Percentiles rank a stretch among this genome's conserved stretches.
Evolutionary conservation across 202 grass and related monocot genomes (phyloP).

Genomic region (Eragrostis tef): DNA sequence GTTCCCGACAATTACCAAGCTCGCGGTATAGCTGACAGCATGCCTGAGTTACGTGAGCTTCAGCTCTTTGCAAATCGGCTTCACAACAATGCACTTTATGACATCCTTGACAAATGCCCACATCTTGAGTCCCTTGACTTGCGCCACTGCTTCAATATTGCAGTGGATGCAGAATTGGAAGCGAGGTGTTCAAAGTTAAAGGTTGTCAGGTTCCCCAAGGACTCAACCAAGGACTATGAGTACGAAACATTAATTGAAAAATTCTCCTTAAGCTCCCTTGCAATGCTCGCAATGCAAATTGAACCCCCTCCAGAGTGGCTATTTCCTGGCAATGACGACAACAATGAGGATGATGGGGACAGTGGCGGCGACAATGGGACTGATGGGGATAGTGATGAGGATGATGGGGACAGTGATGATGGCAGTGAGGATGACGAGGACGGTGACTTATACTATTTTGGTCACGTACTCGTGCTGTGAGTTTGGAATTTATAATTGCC

Average conservation of each 20-base stretch:
- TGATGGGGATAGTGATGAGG: not conserved
- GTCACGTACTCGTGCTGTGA: not conserved
- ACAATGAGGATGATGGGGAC: not conserved
- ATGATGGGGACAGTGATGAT: not conserved
- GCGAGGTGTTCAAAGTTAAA: not conserved
- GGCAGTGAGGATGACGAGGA: not conserved
- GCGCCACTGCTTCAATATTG: not conserved
- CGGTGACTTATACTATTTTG: not conserved
- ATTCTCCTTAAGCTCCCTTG: not conserved
- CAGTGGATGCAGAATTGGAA: not conserved
- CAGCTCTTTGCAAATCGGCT: not conserved
- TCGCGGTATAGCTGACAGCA: not conserved
- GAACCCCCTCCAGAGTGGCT: too few relatives aligned
- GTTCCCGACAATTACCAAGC: not conserved
- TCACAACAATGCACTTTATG: slow-evolving; percentile 2
- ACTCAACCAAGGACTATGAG: not conserved
- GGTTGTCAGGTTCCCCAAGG: not conserved
- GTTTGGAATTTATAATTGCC: not conserved
- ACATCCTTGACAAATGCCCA: not conserved
- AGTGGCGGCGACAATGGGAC: not conserved
- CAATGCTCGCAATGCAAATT: not conserved
- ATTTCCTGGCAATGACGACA: not conserved
- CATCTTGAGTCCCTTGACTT: not conserved
- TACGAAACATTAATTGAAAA: not conserved
- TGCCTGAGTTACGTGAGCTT: not conserved